Evolutionary conservation across 495 filamentous ascomycete species (phyloP).

Genomic region (Penicillium cataractarum): DNA sequence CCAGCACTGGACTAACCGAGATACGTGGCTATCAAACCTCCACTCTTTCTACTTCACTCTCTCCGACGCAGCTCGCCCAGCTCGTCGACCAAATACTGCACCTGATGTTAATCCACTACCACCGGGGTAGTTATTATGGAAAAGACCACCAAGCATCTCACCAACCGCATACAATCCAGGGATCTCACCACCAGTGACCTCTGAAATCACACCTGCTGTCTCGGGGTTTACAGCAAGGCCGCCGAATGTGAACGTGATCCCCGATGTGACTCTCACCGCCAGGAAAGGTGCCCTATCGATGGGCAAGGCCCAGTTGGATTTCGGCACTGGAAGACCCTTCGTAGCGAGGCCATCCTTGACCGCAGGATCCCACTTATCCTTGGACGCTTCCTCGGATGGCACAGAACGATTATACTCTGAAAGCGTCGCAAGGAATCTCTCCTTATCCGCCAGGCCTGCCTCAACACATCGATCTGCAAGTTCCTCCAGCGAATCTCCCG

Average conservation of each 20-base stretch:
- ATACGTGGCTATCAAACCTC: no score
- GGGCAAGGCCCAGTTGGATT: constrained; percentile 67
- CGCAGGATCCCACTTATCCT: constrained; percentile 54
- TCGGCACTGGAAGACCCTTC: constrained; percentile 44
- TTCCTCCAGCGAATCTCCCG: constrained; percentile 51
- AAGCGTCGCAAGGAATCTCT: constrained; percentile 51
- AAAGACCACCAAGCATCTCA: constrained; percentile 66
- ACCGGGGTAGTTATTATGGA: constrained; percentile 66
- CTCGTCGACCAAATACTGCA: constrained; percentile 58
- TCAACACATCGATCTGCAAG: constrained; percentile 51
- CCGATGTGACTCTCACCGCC: constrained; percentile 61
- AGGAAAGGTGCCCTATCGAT: constrained; percentile 58
- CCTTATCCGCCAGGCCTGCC: constrained; percentile 44
- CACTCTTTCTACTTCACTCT: neutral
- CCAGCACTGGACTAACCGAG: no score
- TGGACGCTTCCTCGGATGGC: constrained; percentile 18
- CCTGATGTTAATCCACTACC: constrained; percentile 64
- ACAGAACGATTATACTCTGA: constrained; percentile 58
- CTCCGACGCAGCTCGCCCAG: constrained; percentile 37
- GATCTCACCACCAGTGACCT: constrained; percentile 44
- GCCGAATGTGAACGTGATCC: constrained; percentile 70
- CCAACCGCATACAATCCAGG: constrained; percentile 60
- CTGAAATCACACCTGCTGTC: constrained; percentile 50
- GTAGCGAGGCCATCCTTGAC: constrained; percentile 61
- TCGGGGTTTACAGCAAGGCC: constrained; percentile 56